Evolutionary conservation across 345 rosid genomes (phyloP), one percentile per base, ranked within the genome.

Genomic region (Pugionium dolabratum): DNA sequence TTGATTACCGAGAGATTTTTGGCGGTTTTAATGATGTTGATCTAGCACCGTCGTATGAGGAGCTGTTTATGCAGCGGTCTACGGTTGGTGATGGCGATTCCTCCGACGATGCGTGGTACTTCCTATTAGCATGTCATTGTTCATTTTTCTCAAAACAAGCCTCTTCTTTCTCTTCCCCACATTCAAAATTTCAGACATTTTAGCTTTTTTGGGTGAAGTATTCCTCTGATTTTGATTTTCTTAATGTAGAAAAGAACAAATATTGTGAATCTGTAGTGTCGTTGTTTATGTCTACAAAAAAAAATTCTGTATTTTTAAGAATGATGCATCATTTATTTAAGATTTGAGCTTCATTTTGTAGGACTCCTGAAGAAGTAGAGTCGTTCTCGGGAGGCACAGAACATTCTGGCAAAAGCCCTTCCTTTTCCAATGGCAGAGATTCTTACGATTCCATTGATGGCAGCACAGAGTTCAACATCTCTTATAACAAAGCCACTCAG

Each of bases 31-130:
- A 71, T 6, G 81, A 73, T 59, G 71, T 75, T 45, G 98, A 87
- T 60, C 86, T 79, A 46, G 88, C 86, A 36, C 78, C 78, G 47
- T 85, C 88, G 49, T 81, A 68, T 18, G 96, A 86, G 53, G 96
- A 86, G 66, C 71, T 86, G 43, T 63, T 81, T 66, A 10, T 76
- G 69, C 77, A 71, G 56, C 71, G 67, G 51, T 66, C 77, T 46
- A 49, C 79, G 36, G 82, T 80, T 9, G 82, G 25, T 26, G 77
- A 11, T 54, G 71, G 49, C 7, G 83, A 73, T 79, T 88, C 94
- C 73, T 82, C 84, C 58, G 95, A 90, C 27, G 95, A 85, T 59
- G 95, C 91, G 51, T 90, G 97, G 97, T 90, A 86, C 44, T 58
- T 30, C 1, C 9, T 31, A 35, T 34, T 54, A 43, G 2, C 26